These are phyloP conservation scores for Suhomyces maxii DNA, from an alignment of 1,139 yeast species.

Conservation along the genomic window DNA sequence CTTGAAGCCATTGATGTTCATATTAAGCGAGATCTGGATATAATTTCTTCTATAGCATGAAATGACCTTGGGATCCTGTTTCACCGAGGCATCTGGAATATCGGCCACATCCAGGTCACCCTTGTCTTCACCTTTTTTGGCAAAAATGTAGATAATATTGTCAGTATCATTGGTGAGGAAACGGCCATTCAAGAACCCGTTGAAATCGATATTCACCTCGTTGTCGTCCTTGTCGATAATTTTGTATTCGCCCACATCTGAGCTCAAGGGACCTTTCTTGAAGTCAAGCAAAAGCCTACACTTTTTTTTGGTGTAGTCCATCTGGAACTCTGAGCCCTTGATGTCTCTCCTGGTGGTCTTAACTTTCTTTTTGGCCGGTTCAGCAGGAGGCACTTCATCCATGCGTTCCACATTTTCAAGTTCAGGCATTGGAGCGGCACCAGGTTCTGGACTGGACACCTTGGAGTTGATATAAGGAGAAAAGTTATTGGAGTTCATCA, in stretches of 20 bases:
- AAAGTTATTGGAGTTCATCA: constrained; percentile 2
- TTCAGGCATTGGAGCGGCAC: not conserved
- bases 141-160: constrained; percentile 36
- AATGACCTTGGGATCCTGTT: constrained; percentile 37
- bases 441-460: constrained; percentile 5
- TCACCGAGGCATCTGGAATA: constrained; percentile 3
- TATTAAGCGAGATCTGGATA: constrained; percentile 39
- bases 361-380: constrained; percentile 8
- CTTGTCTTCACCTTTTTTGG: constrained; percentile 15
- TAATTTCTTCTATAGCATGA: constrained; percentile 50
- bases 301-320: constrained; percentile 16
- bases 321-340: constrained; percentile 10
- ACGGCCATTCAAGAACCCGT: constrained; percentile 45
- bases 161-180: constrained; percentile 46
- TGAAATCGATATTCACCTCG: constrained; percentile 24
- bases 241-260: constrained; percentile 22
- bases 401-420: not conserved
- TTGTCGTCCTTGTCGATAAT: constrained; percentile 33
- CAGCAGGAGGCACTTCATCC: not conserved
- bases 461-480: constrained; percentile 5
- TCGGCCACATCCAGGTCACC: constrained; percentile 1
- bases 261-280: constrained; percentile 16
- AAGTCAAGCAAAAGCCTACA: constrained; percentile 28
- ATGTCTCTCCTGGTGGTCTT: constrained; percentile 9
- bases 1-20: constrained; percentile 35